A percentile compares a stretch with the other conserved stretches of the same genome.
These are phyloP conservation scores for Phanerodontia chrysosporium DNA, from an alignment of 768 basidiomycete genomes.

Conservation along the genomic window DNA sequence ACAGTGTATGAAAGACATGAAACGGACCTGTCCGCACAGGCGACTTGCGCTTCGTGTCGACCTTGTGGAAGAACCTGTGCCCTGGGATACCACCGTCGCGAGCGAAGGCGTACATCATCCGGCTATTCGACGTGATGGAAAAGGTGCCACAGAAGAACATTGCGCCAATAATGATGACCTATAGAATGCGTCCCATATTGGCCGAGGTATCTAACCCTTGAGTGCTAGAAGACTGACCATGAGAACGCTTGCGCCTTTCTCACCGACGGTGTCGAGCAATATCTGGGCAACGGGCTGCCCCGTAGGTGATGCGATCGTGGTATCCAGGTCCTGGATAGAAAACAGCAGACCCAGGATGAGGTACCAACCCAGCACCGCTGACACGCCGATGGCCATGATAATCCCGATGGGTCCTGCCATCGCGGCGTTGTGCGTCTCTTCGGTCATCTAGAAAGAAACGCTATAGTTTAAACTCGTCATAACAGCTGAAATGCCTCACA, in stretches of 20 bases:
- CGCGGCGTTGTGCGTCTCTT: slow-evolving; percentile 62
- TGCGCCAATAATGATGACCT: slow-evolving; percentile 64
- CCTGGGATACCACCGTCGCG: slow-evolving; percentile 73
- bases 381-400: slow-evolving; percentile 67
- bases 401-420: slow-evolving; percentile 68
- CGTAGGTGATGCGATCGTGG: slow-evolving; percentile 46
- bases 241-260: slow-evolving; percentile 66
- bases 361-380: slow-evolving; percentile 73
- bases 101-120: slow-evolving; percentile 82
- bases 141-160: slow-evolving; percentile 81
- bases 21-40: slow-evolving; percentile 63
- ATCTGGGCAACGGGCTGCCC: slow-evolving; percentile 78
- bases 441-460: slow-evolving; percentile 55
- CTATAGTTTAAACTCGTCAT: not conserved
- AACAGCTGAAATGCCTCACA: slow-evolving; percentile 31
- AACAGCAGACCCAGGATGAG: slow-evolving; percentile 68
- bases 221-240: slow-evolving; percentile 42
- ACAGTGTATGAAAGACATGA: not conserved
- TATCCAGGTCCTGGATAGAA: slow-evolving; percentile 67
- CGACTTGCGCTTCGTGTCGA: slow-evolving; percentile 52
- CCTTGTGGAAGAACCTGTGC: slow-evolving; percentile 61
- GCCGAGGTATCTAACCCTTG: not conserved
- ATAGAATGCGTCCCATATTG: not conserved
- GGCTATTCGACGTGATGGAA: slow-evolving; percentile 72
- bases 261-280: slow-evolving; percentile 71